phyloP scores from a whole-genome alignment of 805 yeast genomes.

The Suhomyces faveliae region DNA sequence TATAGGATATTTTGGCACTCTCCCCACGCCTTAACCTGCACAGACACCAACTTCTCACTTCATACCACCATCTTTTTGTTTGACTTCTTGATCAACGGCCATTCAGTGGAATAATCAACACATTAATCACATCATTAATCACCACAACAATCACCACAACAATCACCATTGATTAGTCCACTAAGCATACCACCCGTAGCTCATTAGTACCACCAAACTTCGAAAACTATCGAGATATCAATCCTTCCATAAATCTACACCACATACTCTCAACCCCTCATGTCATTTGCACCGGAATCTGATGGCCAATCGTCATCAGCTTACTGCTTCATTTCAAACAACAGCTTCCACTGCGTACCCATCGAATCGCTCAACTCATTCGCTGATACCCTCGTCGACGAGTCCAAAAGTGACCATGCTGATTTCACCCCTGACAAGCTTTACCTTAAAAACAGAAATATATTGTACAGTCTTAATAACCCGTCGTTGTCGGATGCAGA shows the following conservation, averaged over 20 bases:
- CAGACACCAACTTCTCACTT: not conserved
- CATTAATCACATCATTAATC: not conserved
- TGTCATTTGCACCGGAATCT: not conserved
- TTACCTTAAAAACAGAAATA: conserved; percentile 19
- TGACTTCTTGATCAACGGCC: not conserved
- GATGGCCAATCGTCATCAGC: conserved; percentile 17
- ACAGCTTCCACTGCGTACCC: conserved; percentile 27
- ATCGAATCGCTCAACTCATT: conserved; percentile 15
- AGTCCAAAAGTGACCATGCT: conserved; percentile 9
- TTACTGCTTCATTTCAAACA: conserved; percentile 25
- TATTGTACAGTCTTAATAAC: conserved; percentile 26
- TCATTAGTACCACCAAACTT: no score
- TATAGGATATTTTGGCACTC: not conserved
- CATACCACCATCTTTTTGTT: not conserved
- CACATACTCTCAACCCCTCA: not conserved
- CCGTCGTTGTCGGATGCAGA: conserved; percentile 23
- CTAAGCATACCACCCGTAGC: no score
- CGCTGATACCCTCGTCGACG: conserved; percentile 5
- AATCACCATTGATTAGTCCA: no score
- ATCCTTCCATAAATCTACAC: not conserved
- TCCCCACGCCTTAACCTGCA: not conserved
- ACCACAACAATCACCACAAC: not conserved
- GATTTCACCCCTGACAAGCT: conserved; percentile 16
- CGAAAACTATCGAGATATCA: no score
- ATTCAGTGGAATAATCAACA: not conserved